A percentile compares a stretch with the other conserved stretches of the same genome.
These are phyloP conservation scores for Litsea cubeba DNA, from an alignment of 164 flowering plant species.

Conservation along the genomic window DNA sequence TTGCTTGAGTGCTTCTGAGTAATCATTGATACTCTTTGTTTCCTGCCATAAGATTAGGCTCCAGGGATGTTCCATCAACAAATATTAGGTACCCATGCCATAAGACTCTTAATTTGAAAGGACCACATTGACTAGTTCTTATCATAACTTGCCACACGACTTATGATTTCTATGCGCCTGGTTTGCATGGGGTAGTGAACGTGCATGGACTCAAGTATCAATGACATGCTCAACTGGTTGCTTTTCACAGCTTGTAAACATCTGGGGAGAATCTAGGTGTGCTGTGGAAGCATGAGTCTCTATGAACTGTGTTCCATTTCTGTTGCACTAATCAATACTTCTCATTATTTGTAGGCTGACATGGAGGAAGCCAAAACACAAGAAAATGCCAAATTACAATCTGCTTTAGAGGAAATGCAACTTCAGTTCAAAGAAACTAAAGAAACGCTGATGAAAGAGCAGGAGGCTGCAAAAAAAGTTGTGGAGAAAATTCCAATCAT, in stretches of 20 bases:
- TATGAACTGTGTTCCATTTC: background rate
- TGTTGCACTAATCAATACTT: background rate
- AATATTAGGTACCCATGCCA: background rate
- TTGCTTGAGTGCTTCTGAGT: background rate
- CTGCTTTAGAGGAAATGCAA: conserved; percentile 72
- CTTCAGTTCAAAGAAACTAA: conserved; percentile 70
- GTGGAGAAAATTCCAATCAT: conserved; percentile 43
- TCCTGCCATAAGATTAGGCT: background rate
- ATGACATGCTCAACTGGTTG: background rate
- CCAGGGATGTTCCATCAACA: background rate
- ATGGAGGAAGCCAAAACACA: conserved; percentile 81
- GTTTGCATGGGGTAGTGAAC: background rate
- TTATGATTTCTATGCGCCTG: background rate
- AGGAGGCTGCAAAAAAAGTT: conserved; percentile 50
- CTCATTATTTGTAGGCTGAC: conserved; percentile 48
- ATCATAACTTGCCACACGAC: background rate
- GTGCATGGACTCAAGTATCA: background rate
- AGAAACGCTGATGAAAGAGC: conserved; percentile 54
- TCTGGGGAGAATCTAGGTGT: background rate
- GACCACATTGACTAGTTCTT: background rate
- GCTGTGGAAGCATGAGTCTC: background rate
- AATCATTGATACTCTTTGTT: background rate
- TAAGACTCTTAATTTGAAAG: background rate
- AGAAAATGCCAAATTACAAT: conserved; percentile 74
- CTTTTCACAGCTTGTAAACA: background rate